phyloP scores from a whole-genome alignment of 1,284 basidiomycete genomes.

The Binderoboletus segoi region DNA sequence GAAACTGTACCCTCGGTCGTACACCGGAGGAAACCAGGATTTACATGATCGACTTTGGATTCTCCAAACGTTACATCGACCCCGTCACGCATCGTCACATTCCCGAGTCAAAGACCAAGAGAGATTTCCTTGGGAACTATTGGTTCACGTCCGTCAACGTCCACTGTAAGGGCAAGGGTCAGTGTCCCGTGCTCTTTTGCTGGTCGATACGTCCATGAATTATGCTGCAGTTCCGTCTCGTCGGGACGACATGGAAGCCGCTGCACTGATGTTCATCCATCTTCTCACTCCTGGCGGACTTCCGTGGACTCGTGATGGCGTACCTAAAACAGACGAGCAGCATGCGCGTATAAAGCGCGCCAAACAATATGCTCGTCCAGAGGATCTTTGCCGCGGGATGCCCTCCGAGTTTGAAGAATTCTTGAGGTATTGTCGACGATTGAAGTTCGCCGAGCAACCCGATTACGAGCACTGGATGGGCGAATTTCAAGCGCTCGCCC shows the following conservation, averaged over 20 bases:
- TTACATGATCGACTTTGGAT: constrained; percentile 84
- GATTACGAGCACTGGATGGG: constrained; percentile 66
- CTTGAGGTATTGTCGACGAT: constrained; percentile 64
- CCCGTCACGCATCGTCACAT: constrained; percentile 62
- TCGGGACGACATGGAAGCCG: constrained; percentile 74
- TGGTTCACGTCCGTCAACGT: constrained; percentile 77
- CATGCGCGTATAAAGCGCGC: constrained; percentile 63
- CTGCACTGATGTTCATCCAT: constrained; percentile 76
- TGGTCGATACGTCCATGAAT: constrained; percentile 23
- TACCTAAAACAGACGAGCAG: constrained; percentile 65
- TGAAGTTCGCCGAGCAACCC: constrained; percentile 66
- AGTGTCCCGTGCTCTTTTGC: constrained; percentile 22
- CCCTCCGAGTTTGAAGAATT: constrained; percentile 76
- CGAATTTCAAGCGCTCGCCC: constrained; percentile 59
- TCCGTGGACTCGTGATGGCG: constrained; percentile 73
- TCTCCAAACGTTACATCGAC: constrained; percentile 76
- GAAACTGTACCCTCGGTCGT: constrained; percentile 68
- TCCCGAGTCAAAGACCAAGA: constrained; percentile 61
- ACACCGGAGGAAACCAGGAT: constrained; percentile 57
- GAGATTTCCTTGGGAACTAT: constrained; percentile 79
- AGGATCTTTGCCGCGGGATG: constrained; percentile 68
- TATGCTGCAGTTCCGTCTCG: constrained; percentile 62
- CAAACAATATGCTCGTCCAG: constrained; percentile 58
- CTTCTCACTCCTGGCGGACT: constrained; percentile 74
- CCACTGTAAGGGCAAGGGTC: constrained; percentile 73